Conservation (phyloP, 345 rosid species). For the Diplotaxis tenuifolia region DNA sequence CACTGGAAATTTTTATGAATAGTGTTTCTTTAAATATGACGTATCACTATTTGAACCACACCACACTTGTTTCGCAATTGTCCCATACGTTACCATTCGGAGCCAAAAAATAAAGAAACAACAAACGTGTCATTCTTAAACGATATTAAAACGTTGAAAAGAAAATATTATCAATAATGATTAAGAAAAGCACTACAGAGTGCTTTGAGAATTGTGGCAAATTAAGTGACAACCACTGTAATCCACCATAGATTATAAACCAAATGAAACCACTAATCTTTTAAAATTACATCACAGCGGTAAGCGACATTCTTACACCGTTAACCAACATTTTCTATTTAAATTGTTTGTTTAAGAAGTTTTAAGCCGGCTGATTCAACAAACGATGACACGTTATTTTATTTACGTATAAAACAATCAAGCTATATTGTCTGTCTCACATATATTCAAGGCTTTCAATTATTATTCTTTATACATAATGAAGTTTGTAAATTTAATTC, state of each 20-base stretch:
- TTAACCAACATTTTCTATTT: background rate
- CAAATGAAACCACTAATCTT: background rate
- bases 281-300: background rate
- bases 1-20: no score
- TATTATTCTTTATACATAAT: no score
- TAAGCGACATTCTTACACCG: background rate
- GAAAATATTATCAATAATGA: background rate
- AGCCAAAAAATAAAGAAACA: no score
- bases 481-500: no score
- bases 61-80: no score
- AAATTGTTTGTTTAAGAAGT: background rate
- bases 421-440: background rate
- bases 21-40: no score
- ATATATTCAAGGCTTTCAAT: background rate
- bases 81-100: no score
- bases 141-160: background rate
- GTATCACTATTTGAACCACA: no score
- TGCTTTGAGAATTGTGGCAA: constrained; percentile 25
- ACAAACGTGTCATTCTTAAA: background rate
- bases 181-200: constrained; percentile 9
- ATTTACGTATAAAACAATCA: background rate
- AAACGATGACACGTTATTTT: background rate
- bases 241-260: background rate
- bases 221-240: constrained; percentile 13
- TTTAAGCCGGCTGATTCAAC: background rate